Percentiles rank a stretch among this genome's conserved stretches.
phyloP scores from a whole-genome alignment of 306 rosid species.

The Macrotyloma uniflorum region DNA sequence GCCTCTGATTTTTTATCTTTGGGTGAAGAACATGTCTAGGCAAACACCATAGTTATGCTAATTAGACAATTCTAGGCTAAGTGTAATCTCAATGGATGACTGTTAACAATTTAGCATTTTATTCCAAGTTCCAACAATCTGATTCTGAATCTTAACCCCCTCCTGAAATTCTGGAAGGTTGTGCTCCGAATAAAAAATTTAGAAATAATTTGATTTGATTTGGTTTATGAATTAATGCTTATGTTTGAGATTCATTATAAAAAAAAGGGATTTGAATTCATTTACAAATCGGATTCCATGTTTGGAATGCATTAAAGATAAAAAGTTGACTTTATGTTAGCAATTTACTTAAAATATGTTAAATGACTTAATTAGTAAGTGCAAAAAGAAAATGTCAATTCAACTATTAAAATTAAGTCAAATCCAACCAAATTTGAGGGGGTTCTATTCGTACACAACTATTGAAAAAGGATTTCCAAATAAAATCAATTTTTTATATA shows the following conservation, averaged over 20 bases:
- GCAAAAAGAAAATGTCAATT: not conserved
- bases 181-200: not conserved
- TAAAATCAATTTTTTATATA: not conserved
- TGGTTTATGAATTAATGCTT: slow-evolving; percentile 1
- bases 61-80: not conserved
- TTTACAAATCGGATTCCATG: not conserved
- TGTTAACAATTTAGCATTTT: slow-evolving; percentile 1
- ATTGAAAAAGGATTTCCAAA: not conserved
- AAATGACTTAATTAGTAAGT: not conserved
- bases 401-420: not conserved
- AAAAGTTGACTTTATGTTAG: slow-evolving; percentile 7
- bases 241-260: not conserved
- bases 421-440: slow-evolving; percentile 3
- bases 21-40: slow-evolving; percentile 9
- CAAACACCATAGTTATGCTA: slow-evolving; percentile 32
- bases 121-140: slow-evolving; percentile 14
- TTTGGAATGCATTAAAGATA: not conserved
- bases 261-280: not conserved
- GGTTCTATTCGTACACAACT: not conserved
- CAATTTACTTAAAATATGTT: not conserved
- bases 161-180: slow-evolving; percentile 9
- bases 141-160: slow-evolving; percentile 31
- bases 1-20: slow-evolving; percentile 11
- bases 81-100: slow-evolving; percentile 1
- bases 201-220: not conserved